Base-by-base conservation (phyloP, 2,329 filamentous ascomycete species). In the Fusarium multiceps region DNA sequence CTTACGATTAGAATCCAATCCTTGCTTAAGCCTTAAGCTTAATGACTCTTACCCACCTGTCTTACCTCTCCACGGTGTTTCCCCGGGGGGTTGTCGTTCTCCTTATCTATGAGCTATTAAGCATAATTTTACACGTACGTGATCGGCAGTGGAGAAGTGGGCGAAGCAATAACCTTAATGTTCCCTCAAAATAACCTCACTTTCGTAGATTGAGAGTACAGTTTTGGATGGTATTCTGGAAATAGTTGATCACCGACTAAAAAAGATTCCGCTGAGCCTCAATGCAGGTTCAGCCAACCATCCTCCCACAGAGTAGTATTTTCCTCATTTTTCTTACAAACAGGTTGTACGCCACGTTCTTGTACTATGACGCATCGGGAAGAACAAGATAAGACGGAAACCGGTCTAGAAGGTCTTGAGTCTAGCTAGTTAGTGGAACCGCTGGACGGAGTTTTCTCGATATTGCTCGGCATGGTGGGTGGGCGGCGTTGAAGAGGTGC, bases 41-140 rank as follows among this genome's bases (percentile, higher is more conserved):
- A 48, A 27, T n/a, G 18, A 16, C 21, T 23, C 34, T 28, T n/a
- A 49, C n/a, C 61, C 61, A 64, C 59, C 48, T 18, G 6, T 20
- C 45, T 34, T 27, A 14, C 23, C 6, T 45, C 42, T 58, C 40
- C 51, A 64, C 51, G 50, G 51, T 25, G 14, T 23, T 23, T n/a
- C 21, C 37, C 41, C 57, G 34, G 43, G 34, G 28, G 34, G 34
- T 37, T 8, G 3, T 32, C 30, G 9, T 37, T 5, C 18, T 42
- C 30, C 60, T 66, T 66, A 66, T 66, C 63, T 61, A 28, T 66
- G 61, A 66, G 61, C 42, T 49, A 66, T 54, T 66, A 66, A 66
- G 61, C 63, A 66, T 66, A 66, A 66, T 45, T 66, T 41, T 53
- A 42, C 34, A 37, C 40, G 25, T 21, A 32, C 10, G 40, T 14